Evolutionary conservation across 495 filamentous ascomycete species (phyloP).

Genomic region (Lasiosphaeris hirsuta): DNA sequence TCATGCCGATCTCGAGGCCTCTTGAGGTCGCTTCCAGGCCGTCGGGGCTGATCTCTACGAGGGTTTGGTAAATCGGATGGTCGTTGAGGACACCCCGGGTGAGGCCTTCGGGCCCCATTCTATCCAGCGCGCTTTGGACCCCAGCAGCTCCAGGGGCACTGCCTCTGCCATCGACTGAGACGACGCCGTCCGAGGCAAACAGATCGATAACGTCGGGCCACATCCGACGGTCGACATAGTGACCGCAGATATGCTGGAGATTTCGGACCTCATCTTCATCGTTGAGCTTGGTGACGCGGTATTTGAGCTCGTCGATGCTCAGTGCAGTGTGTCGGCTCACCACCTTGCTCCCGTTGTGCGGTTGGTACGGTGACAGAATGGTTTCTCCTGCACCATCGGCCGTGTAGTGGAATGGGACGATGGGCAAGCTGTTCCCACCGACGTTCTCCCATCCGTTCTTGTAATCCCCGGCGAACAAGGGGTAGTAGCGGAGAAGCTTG

Average conservation of each 20-base stretch:
- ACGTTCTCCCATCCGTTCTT: constrained; percentile 13
- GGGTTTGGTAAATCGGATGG: constrained; percentile 16
- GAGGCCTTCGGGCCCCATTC: constrained; percentile 19
- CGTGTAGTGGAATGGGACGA: constrained; percentile 21
- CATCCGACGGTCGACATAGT: constrained; percentile 21
- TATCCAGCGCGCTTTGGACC: constrained; percentile 1
- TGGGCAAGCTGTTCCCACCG: constrained; percentile 3
- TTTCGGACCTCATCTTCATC: constrained; percentile 25
- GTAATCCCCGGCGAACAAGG: constrained; percentile 17
- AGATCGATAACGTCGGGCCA: constrained; percentile 16
- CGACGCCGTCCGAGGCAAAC: constrained; percentile 10
- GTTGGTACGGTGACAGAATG: neutral
- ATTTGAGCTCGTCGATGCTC: constrained; percentile 6
- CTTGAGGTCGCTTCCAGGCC: neutral
- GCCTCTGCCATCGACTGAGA: constrained; percentile 8
- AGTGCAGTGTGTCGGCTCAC: neutral
- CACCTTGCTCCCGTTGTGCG: neutral
- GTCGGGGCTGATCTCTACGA: constrained; percentile 11
- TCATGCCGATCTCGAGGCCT: constrained; percentile 16
- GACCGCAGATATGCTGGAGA: constrained; percentile 18
- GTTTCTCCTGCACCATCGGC: constrained; percentile 10
- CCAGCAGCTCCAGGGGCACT: neutral
- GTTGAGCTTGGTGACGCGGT: constrained; percentile 13
- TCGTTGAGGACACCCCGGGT: constrained; percentile 19
- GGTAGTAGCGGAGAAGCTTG: constrained; percentile 16